Percentiles rank a stretch among this genome's conserved stretches.
Evolutionary conservation across 2,329 filamentous ascomycete species (phyloP).

Genomic region (Microdochium nivale): DNA sequence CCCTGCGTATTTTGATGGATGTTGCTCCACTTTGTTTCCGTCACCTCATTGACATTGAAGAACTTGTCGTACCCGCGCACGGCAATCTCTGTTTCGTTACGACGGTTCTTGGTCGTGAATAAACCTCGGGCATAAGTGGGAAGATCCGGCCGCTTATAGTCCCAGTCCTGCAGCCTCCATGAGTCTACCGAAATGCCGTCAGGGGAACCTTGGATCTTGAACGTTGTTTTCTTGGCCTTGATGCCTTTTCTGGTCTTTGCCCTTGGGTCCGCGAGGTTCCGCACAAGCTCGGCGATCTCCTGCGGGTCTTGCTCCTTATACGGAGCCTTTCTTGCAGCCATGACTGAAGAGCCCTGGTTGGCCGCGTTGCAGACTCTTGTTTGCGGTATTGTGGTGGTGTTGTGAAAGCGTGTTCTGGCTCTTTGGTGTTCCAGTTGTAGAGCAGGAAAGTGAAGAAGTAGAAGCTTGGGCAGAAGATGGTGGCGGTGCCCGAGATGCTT

Average conservation of each 20-base stretch:
- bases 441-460: neutral
- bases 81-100: slow-evolving; percentile 66
- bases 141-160: slow-evolving; percentile 81
- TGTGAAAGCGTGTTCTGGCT: neutral
- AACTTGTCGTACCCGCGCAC: slow-evolving; percentile 97
- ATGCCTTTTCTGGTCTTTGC: slow-evolving; percentile 51
- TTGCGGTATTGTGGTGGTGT: neutral
- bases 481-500: neutral
- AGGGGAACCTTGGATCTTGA: slow-evolving; percentile 53
- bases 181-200: slow-evolving; percentile 68
- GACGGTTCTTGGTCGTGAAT: slow-evolving; percentile 69
- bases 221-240: slow-evolving; percentile 74
- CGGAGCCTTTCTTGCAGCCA: slow-evolving; percentile 39
- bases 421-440: neutral
- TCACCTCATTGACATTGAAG: slow-evolving; percentile 85
- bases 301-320: slow-evolving; percentile 61
- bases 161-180: slow-evolving; percentile 91
- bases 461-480: neutral
- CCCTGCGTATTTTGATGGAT: slow-evolving; percentile 69
- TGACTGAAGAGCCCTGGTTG: slow-evolving; percentile 1
- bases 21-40: slow-evolving; percentile 72
- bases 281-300: slow-evolving; percentile 58
- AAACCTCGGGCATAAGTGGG: slow-evolving; percentile 90
- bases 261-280: slow-evolving; percentile 51
- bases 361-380: slow-evolving; percentile 1